Evolutionary conservation across 108 stramenopile genomes (phyloP).

Genomic region (Skeletonema marinoi): DNA sequence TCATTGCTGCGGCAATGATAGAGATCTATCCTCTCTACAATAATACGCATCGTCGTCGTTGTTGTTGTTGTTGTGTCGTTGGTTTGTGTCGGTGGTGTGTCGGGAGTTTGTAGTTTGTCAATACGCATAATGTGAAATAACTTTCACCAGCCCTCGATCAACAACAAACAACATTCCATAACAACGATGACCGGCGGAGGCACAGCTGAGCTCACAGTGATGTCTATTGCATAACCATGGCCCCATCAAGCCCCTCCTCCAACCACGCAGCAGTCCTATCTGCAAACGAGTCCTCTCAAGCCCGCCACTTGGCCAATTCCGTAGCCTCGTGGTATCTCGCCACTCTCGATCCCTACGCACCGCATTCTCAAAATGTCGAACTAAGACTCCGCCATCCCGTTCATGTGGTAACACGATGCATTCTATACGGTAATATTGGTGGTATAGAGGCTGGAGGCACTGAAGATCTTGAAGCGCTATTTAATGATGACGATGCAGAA

Average conservation of each 20-base stretch:
- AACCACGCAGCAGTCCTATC: slow-evolving; percentile 10
- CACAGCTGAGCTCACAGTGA: too few relatives aligned
- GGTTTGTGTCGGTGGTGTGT: neutral
- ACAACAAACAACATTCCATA: too few relatives aligned
- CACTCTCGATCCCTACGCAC: slow-evolving; percentile 60
- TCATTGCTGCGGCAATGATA: neutral
- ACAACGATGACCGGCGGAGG: too few relatives aligned
- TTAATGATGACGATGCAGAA: slow-evolving; percentile 48
- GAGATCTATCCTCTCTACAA: too few relatives aligned
- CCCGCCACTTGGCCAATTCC: slow-evolving; percentile 56
- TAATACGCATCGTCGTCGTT: too few relatives aligned
- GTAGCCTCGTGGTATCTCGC: slow-evolving; percentile 65
- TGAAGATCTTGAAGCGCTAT: slow-evolving; percentile 26
- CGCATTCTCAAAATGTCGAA: slow-evolving; percentile 64
- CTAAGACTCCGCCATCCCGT: slow-evolving; percentile 58
- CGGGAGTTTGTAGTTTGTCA: neutral
- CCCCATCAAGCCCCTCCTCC: neutral
- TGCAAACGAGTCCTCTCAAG: slow-evolving; percentile 43
- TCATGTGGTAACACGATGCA: slow-evolving; percentile 63
- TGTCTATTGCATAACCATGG: neutral
- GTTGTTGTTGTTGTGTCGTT: too few relatives aligned
- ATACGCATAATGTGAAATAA: too few relatives aligned
- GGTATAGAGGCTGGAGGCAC: neutral
- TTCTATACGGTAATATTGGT: slow-evolving; percentile 43
- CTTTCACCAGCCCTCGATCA: too few relatives aligned